phyloP scores from a whole-genome alignment of 768 basidiomycete genomes.

The Mrakia hoshinonis region DNA sequence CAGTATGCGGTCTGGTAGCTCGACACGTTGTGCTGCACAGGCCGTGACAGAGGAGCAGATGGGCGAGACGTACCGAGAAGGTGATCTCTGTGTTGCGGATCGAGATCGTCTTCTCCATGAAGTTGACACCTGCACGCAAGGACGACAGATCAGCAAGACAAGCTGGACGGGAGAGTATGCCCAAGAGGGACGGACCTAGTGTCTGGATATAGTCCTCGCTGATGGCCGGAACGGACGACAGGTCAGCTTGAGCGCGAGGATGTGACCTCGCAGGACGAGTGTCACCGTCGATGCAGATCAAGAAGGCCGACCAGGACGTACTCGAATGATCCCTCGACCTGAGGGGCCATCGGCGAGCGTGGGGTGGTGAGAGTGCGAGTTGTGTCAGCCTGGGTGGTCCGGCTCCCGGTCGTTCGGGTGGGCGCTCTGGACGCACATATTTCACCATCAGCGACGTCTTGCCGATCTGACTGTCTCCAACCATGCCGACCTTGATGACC shows the following conservation, averaged over 20 bases:
- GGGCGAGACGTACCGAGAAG: conserved; percentile 59
- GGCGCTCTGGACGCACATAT: conserved; percentile 52
- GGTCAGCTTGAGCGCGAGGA: background rate
- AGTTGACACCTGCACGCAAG: conserved; percentile 68
- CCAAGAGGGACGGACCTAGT: conserved; percentile 56
- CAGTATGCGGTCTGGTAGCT: background rate
- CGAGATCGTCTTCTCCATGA: conserved; percentile 99
- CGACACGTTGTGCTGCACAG: background rate
- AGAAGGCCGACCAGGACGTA: background rate
- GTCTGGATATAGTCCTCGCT: conserved; percentile 98
- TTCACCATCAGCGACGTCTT: conserved; percentile 99
- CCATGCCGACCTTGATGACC: conserved; percentile 98
- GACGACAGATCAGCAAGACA: background rate
- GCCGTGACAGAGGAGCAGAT: background rate
- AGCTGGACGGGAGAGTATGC: background rate
- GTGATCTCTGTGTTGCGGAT: conserved; percentile 98
- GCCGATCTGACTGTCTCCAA: conserved; percentile 70
- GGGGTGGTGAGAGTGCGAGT: background rate
- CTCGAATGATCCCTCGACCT: conserved; percentile 6
- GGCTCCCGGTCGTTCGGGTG: background rate
- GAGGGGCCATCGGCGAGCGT: background rate
- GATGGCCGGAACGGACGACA: background rate
- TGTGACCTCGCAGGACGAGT: background rate
- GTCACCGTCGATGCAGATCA: background rate
- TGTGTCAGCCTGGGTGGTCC: background rate